Evolutionary conservation across 441 rosid genomes (phyloP).

Genomic region (Dalechampia spathulata): DNA sequence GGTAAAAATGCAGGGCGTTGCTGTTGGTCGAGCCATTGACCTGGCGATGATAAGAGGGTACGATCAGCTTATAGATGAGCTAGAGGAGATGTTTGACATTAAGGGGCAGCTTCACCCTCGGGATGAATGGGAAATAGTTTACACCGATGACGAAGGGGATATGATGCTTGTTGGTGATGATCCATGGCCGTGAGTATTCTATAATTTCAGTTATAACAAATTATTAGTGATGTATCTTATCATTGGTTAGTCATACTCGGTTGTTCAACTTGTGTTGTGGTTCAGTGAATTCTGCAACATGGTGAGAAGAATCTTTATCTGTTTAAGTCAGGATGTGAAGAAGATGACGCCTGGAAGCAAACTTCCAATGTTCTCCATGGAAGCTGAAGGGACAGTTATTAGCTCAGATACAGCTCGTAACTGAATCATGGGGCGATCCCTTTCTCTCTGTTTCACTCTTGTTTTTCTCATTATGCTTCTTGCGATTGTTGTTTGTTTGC

Average conservation of each 20-base stretch:
- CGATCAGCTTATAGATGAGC: conserved; percentile 53
- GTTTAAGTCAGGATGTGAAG: conserved; percentile 67
- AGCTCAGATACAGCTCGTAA: conserved; percentile 39
- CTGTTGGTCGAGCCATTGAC: conserved; percentile 89
- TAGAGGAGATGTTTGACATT: conserved; percentile 86
- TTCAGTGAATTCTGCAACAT: conserved; percentile 90
- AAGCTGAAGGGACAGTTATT: conserved; percentile 35
- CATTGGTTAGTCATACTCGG: not conserved
- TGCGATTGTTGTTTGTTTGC: conserved; percentile 8
- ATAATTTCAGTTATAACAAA: not conserved
- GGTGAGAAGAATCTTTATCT: conserved; percentile 71
- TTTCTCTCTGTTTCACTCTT: not conserved
- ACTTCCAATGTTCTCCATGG: conserved; percentile 34
- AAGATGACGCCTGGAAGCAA: conserved; percentile 46
- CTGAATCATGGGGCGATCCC: conserved; percentile 12
- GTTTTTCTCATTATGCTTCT: not conserved
- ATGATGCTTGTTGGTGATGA: conserved; percentile 92
- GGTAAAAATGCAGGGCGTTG: conserved; percentile 95
- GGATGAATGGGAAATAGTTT: conserved; percentile 74
- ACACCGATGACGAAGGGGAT: conserved; percentile 83
- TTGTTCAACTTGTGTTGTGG: not conserved
- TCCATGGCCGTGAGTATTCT: conserved; percentile 77
- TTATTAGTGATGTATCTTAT: not conserved
- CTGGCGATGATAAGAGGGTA: conserved; percentile 61
- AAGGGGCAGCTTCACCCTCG: conserved; percentile 53